Percentiles rank a stretch among this genome's conserved stretches.
Conservation (phyloP, 2,329 filamentous ascomycete species). For the Aspergillus oerlinghausenensis region DNA sequence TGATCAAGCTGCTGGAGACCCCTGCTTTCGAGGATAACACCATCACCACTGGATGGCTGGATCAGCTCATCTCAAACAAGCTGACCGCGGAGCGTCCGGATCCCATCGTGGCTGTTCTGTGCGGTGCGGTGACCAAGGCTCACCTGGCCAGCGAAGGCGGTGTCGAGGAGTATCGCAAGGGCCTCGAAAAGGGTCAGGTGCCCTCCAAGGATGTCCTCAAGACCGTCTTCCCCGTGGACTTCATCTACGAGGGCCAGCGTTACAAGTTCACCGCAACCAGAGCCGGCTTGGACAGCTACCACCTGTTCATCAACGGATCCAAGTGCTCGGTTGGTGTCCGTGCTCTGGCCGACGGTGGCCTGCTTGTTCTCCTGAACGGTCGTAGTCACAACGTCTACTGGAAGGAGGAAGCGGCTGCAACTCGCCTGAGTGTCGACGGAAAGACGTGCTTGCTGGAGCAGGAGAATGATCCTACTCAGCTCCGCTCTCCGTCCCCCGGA, state of each 20-base stretch:
- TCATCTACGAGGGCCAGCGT: slow-evolving; percentile 93
- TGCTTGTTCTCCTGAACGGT: slow-evolving; percentile 83
- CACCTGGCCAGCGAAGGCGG: slow-evolving; percentile 90
- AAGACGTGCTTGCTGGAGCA: slow-evolving; percentile 98
- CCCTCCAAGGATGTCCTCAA: slow-evolving; percentile 94
- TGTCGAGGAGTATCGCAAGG: slow-evolving; percentile 78
- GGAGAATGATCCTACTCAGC: slow-evolving; percentile 97
- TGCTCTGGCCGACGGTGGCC: slow-evolving; percentile 86
- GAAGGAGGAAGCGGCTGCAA: slow-evolving; percentile 97
- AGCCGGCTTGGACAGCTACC: slow-evolving; percentile 89
- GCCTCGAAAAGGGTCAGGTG: slow-evolving; percentile 95
- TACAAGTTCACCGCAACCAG: slow-evolving; percentile 98
- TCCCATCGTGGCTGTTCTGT: slow-evolving; percentile 87
- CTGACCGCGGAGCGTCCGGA: slow-evolving; percentile 94
- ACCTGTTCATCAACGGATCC: slow-evolving; percentile 97
- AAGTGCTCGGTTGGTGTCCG: slow-evolving; percentile 92
- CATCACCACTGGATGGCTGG: slow-evolving; percentile 97
- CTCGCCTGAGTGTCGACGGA: slow-evolving; percentile 90
- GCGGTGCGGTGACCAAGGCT: slow-evolving; percentile 90
- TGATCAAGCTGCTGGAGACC: slow-evolving; percentile 97
- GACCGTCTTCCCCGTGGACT: slow-evolving; percentile 95
- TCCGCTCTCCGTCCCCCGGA: slow-evolving; percentile 88
- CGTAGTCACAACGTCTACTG: slow-evolving; percentile 98
- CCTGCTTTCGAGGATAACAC: slow-evolving; percentile 98
- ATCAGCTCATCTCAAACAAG: slow-evolving; percentile 97